Evolutionary conservation across 345 rosid genomes (phyloP).

Genomic region (Populus deltoides): DNA sequence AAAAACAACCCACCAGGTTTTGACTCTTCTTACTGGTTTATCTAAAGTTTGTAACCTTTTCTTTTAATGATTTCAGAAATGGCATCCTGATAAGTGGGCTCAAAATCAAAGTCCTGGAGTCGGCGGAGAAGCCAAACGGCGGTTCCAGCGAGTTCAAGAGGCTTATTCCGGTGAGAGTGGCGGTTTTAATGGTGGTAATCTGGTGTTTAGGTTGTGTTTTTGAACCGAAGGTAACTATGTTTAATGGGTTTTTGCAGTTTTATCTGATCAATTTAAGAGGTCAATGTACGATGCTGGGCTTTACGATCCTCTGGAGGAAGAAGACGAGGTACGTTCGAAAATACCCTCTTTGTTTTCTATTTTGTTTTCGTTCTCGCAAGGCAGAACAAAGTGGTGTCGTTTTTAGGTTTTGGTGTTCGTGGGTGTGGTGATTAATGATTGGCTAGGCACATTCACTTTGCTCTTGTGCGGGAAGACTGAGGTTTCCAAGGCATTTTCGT

Average conservation of each 20-base stretch:
- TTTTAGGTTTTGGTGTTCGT: not conserved
- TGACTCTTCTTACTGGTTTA: not conserved
- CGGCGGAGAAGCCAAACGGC: constrained; percentile 74
- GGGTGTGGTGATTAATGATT: not conserved
- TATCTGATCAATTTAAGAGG: constrained; percentile 60
- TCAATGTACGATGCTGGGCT: constrained; percentile 80
- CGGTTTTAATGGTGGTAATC: not conserved
- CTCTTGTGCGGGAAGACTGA: not conserved
- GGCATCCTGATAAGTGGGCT: constrained; percentile 85
- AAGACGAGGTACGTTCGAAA: constrained; percentile 57
- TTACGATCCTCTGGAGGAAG: constrained; percentile 68
- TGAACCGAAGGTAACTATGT: not conserved
- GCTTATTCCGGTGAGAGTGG: constrained; percentile 69
- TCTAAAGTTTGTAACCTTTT: not conserved
- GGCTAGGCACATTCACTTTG: not conserved
- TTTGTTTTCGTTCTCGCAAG: not conserved
- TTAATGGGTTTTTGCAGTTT: constrained; percentile 37
- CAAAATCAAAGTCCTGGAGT: constrained; percentile 46
- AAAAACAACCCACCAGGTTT: not conserved
- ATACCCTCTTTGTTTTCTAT: not conserved
- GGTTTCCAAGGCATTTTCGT: not conserved
- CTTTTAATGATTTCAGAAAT: constrained; percentile 44
- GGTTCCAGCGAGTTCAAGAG: constrained; percentile 89
- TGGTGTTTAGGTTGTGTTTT: not conserved
- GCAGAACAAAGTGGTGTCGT: not conserved